Conservation (phyloP, 2,329 filamentous ascomycete species). For the Mycogone perniciosa region DNA sequence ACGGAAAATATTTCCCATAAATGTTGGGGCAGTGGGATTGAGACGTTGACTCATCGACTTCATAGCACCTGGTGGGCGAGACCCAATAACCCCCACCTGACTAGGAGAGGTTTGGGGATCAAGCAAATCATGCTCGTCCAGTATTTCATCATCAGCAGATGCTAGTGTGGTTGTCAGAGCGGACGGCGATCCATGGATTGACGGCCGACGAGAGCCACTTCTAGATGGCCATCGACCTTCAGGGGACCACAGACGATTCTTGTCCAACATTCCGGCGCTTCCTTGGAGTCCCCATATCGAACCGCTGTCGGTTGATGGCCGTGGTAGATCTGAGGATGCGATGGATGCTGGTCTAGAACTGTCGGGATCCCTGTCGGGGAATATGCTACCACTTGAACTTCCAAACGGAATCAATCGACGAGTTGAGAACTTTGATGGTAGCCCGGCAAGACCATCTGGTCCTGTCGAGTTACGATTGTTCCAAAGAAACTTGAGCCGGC, state of each 20-base stretch:
- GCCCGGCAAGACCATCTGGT: slow-evolving; percentile 30
- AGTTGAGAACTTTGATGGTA: slow-evolving; percentile 33
- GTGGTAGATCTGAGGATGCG: slow-evolving; percentile 62
- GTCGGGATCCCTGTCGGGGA: slow-evolving; percentile 50
- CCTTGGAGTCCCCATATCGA: slow-evolving; percentile 62
- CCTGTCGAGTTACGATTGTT: slow-evolving; percentile 49
- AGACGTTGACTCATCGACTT: slow-evolving; percentile 54
- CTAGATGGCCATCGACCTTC: slow-evolving; percentile 49
- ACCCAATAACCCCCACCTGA: slow-evolving; percentile 70
- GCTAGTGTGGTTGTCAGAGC: slow-evolving; percentile 54
- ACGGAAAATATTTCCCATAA: slow-evolving; percentile 65
- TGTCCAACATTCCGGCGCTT: slow-evolving; percentile 40
- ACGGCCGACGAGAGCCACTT: slow-evolving; percentile 73
- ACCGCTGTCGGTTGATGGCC: slow-evolving; percentile 72
- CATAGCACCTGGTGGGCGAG: slow-evolving; percentile 50
- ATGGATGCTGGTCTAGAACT: slow-evolving; percentile 63
- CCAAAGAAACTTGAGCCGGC: slow-evolving; percentile 56
- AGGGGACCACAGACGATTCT: slow-evolving; percentile 60
- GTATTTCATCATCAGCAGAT: slow-evolving; percentile 58
- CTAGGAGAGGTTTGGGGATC: slow-evolving; percentile 48
- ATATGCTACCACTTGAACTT: slow-evolving; percentile 42
- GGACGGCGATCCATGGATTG: slow-evolving; percentile 69
- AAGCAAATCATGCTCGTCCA: slow-evolving; percentile 50
- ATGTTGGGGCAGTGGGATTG: slow-evolving; percentile 85
- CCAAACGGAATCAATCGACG: slow-evolving; percentile 42